Evolutionary conservation across 83 land plant genomes (phyloP), one percentile per base, ranked within the genome.

Genomic region (Diphasiastrum complanatum): DNA sequence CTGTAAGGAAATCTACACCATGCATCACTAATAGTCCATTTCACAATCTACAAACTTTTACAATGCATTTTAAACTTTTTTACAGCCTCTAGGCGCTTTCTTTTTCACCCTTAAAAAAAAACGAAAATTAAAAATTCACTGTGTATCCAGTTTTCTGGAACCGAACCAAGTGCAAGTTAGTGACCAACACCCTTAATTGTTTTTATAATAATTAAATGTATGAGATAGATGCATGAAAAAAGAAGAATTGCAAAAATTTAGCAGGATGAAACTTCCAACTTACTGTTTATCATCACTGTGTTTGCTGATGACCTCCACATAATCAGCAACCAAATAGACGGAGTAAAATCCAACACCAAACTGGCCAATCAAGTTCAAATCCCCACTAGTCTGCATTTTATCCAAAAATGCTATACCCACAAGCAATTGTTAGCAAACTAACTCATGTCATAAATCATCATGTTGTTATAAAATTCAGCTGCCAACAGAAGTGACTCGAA

Each of bases 321-420:
- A 89, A 64, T 95, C 97, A 37, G 99, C 92, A 58, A 95, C 92
- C 26, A 95, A 72, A 63, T 95, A 95, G 0, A 95, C 99, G 23
- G 99, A 95, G 69, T 95, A 95, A 60, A 95, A 95, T 1, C 99
- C 99, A 60, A 95, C 99, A 43, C 99, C 99, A 80, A 95, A 95
- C 54, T 95, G 99, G 24, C 99, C 99, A 66, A 95, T 95, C 23
- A 95, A 78, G 49, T 80, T 89, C 28, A 89, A 68, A 49, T 95
- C 92, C 27, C 96, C 93, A 31, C 99, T 79, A 27, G 84, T 72
- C 64, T 95, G 96, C 92, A 95, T 89, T 60, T 95, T 85, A 51
- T 95, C 99, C 43, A 95, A 70, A 71, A 95, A 95, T 45, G 99
- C 99, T 95, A 71, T 2, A 48, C 28, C 26, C 28, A 62, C 19